Percentiles rank a stretch among this genome's conserved stretches.
Evolutionary conservation across 805 yeast species (phyloP).

Genomic region (Lachancea dasiensis): DNA sequence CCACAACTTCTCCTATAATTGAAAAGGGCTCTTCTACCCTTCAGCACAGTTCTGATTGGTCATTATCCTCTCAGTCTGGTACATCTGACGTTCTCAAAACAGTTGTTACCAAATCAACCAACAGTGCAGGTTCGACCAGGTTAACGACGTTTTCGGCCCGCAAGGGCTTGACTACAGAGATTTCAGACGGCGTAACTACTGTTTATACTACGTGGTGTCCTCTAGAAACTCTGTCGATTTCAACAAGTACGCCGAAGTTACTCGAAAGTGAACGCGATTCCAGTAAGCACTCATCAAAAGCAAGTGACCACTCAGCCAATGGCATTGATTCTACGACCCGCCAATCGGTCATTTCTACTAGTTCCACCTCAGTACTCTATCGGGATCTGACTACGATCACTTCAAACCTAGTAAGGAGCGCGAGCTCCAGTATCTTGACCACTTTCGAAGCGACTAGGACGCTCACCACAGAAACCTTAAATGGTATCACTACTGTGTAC

Average conservation of each 20-base stretch:
- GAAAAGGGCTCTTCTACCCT: not conserved
- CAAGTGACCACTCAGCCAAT: too few species aligned
- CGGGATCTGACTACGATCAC: too few species aligned
- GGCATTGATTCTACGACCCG: too few species aligned
- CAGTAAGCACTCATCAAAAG: too few species aligned
- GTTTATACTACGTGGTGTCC: constrained; percentile 21
- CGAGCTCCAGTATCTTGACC: constrained; percentile 3
- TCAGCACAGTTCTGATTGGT: not conserved
- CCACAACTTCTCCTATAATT: too few species aligned
- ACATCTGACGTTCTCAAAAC: not conserved
- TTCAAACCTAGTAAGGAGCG: constrained; percentile 2
- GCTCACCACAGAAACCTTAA: constrained; percentile 6
- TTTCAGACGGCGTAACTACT: constrained; percentile 5
- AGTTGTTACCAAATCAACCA: constrained; percentile 2
- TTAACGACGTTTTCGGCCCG: constrained; percentile 11
- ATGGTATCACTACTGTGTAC: constrained; percentile 11
- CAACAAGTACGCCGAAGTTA: not conserved
- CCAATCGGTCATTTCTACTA: too few species aligned
- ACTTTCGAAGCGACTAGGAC: constrained; percentile 11
- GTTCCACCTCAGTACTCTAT: too few species aligned
- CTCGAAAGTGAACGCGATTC: too few species aligned
- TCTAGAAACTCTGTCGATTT: not conserved
- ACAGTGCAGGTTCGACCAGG: constrained; percentile 2
- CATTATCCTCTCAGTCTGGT: not conserved
- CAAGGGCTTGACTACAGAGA: constrained; percentile 5